A percentile compares a stretch with the other conserved stretches of the same genome.
phyloP scores from a whole-genome alignment of 2,329 filamentous ascomycete genomes.

The Aspergillus novofumigatus region DNA sequence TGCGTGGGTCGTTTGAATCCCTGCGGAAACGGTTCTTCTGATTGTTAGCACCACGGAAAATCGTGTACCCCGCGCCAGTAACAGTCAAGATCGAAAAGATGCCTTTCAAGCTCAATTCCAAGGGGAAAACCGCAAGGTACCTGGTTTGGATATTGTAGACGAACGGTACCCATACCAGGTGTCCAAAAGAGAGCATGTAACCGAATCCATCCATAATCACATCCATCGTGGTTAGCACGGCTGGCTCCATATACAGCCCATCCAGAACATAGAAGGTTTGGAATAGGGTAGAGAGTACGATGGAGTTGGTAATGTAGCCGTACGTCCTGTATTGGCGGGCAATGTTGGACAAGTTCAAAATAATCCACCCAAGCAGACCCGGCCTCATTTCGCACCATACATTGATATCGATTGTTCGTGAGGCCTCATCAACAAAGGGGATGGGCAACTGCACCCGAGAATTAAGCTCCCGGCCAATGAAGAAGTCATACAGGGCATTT shows the following conservation, averaged over 20 bases:
- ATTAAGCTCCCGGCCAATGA: constrained; percentile 92
- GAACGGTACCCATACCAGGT: constrained; percentile 90
- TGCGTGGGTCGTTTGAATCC: constrained; percentile 72
- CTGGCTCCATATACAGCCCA: constrained; percentile 78
- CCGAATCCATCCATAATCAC: constrained; percentile 91
- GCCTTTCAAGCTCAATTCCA: constrained; percentile 68
- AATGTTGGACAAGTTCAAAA: constrained; percentile 78
- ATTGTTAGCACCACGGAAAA: constrained; percentile 91
- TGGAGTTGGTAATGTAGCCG: constrained; percentile 80
- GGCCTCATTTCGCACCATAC: constrained; percentile 86
- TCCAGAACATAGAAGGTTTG: constrained; percentile 84
- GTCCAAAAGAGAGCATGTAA: constrained; percentile 90
- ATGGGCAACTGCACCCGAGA: constrained; percentile 66
- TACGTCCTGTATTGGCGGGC: constrained; percentile 84
- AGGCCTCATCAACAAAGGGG: constrained; percentile 63
- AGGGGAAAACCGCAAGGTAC: constrained; percentile 78
- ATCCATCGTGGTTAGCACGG: constrained; percentile 90
- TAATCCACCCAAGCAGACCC: constrained; percentile 82
- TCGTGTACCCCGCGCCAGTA: constrained; percentile 70
- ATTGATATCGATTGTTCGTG: constrained; percentile 79
- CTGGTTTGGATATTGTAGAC: constrained; percentile 79
- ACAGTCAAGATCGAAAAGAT: constrained; percentile 62
- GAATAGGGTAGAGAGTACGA: constrained; percentile 70
- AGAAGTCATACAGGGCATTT: constrained; percentile 91
- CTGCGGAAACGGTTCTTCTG: constrained; percentile 94